These are phyloP conservation scores for Leptodermis oblonga DNA, from an alignment of 257 asterid species.

Conservation along the genomic window DNA sequence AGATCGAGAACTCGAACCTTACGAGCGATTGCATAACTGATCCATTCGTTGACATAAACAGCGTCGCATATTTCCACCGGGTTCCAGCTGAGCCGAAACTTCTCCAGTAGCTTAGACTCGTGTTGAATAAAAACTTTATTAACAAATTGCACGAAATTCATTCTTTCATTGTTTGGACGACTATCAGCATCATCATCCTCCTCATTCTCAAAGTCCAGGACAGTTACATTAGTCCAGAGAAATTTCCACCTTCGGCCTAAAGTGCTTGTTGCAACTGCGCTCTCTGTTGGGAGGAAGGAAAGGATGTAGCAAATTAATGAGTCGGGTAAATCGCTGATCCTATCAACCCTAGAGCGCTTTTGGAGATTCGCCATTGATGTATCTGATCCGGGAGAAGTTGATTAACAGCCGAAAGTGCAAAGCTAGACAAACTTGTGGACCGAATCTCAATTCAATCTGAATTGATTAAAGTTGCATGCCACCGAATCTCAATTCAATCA, in stretches of 20 bases:
- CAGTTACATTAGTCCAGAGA: background rate
- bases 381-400: too few relatives aligned
- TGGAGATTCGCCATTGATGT: background rate
- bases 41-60: background rate
- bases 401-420: too few relatives aligned
- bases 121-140: background rate
- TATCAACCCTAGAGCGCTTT: background rate
- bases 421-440: too few relatives aligned
- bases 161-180: background rate
- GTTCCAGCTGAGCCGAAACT: background rate
- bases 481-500: too few relatives aligned
- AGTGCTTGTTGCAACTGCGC: background rate
- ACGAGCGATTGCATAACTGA: background rate
- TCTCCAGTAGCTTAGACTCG: background rate
- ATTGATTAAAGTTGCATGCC: too few relatives aligned
- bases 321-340: background rate
- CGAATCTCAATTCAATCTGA: too few relatives aligned
- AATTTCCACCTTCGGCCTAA: background rate
- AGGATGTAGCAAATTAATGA: background rate
- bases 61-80: background rate
- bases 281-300: background rate
- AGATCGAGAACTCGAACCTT: background rate
- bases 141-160: background rate
- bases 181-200: background rate
- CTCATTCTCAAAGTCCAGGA: background rate